These are phyloP conservation scores for Croton setiger DNA, from an alignment of 441 rosid genomes.

Conservation along the genomic window DNA sequence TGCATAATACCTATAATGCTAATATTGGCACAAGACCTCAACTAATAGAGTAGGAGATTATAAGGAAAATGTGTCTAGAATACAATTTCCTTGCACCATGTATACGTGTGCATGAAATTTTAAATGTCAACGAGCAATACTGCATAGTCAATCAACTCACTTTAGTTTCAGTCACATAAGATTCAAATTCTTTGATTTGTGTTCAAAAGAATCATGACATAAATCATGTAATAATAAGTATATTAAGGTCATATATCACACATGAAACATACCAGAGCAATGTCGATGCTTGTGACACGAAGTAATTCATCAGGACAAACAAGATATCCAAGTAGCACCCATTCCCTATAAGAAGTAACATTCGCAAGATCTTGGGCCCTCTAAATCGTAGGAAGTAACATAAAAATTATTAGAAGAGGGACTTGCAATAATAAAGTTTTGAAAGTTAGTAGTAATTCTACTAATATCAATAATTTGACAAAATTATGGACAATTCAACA, in stretches of 20 bases:
- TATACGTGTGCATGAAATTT: too few relatives aligned
- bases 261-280: constrained; percentile 70
- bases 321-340: constrained; percentile 98
- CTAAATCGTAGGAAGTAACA: constrained; percentile 43
- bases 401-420: not conserved
- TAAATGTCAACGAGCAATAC: too few relatives aligned
- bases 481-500: constrained; percentile 4
- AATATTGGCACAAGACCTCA: too few relatives aligned
- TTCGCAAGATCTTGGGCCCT: constrained; percentile 99
- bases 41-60: too few relatives aligned
- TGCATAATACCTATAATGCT: too few relatives aligned
- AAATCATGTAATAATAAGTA: constrained; percentile 1
- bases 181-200: not conserved
- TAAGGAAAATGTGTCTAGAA: too few relatives aligned
- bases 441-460: not conserved
- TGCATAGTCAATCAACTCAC: too few relatives aligned
- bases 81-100: too few relatives aligned
- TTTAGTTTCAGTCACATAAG: not conserved
- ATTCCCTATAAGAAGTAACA: constrained; percentile 96
- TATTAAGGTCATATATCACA: constrained; percentile 2
- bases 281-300: constrained; percentile 98
- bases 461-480: not conserved
- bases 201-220: not conserved
- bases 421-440: not conserved
- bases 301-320: constrained; percentile 99